phyloP scores from a whole-genome alignment of 257 asterid species.

The Nicotiana benthamiana region DNA sequence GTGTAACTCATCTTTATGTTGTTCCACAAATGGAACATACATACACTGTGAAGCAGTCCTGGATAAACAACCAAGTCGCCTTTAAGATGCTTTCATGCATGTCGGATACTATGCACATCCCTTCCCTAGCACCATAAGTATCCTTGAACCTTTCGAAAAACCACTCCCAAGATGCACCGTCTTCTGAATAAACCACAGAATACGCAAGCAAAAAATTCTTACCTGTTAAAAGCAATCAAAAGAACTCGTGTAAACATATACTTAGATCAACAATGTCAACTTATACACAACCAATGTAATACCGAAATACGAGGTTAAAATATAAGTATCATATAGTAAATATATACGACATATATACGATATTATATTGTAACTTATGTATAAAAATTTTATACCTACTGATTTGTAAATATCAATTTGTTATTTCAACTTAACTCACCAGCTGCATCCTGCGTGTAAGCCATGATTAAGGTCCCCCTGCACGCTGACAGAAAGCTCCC shows the following conservation, averaged over 20 bases:
- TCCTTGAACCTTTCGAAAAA: background rate
- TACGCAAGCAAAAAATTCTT: background rate
- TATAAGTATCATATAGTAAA: background rate
- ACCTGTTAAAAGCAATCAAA: background rate
- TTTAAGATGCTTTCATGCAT: background rate
- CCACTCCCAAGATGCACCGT: background rate
- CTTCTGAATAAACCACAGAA: background rate
- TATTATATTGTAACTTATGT: background rate
- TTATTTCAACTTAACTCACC: background rate
- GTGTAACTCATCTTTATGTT: background rate
- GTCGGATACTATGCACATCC: background rate
- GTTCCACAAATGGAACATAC: background rate
- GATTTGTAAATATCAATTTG: background rate
- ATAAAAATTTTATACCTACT: background rate
- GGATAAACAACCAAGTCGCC: background rate
- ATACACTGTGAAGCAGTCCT: background rate
- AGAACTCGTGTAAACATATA: background rate
- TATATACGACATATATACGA: background rate
- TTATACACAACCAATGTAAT: background rate
- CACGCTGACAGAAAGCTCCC: background rate
- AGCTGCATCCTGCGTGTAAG: slow-evolving; percentile 7
- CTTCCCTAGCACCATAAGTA: background rate
- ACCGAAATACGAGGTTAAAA: background rate
- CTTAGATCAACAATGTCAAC: background rate
- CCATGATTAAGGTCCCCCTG: background rate